phyloP scores from a whole-genome alignment of 176 grass and related monocot genomes.

The Guadua angustifolia region DNA sequence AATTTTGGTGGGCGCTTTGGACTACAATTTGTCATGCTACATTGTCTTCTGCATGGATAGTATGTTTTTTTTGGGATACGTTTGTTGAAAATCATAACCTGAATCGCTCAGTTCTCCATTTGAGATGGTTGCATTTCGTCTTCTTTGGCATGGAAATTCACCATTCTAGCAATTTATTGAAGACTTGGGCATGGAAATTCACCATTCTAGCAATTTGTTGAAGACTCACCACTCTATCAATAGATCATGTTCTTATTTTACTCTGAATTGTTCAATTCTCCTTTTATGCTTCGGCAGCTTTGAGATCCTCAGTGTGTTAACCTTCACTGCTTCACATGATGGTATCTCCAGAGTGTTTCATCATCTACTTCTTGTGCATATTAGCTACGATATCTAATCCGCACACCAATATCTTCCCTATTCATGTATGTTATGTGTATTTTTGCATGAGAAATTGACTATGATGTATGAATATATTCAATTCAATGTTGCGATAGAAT shows the following conservation, averaged over 20 bases:
- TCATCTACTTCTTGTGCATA: conserved; percentile 13
- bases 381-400: not conserved
- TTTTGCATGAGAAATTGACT: not conserved
- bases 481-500: not conserved
- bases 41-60: not conserved
- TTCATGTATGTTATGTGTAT: not conserved
- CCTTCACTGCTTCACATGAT: not conserved
- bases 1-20: not conserved
- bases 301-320: conserved; percentile 19
- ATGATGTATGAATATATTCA: not conserved
- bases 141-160: conserved; percentile 10
- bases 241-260: not conserved
- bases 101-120: not conserved
- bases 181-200: conserved; percentile 12
- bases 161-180: not conserved
- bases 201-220: not conserved
- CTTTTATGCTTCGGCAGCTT: not conserved
- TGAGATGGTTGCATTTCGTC: conserved; percentile 1
- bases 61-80: not conserved
- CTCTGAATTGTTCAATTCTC: not conserved
- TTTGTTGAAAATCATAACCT: not conserved
- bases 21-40: not conserved
- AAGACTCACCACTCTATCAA: not conserved
- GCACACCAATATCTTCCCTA: not conserved
- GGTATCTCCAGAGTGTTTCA: conserved; percentile 3